Evolutionary conservation across 345 rosid species (phyloP).

Genomic region (Ailanthus altissimus): DNA sequence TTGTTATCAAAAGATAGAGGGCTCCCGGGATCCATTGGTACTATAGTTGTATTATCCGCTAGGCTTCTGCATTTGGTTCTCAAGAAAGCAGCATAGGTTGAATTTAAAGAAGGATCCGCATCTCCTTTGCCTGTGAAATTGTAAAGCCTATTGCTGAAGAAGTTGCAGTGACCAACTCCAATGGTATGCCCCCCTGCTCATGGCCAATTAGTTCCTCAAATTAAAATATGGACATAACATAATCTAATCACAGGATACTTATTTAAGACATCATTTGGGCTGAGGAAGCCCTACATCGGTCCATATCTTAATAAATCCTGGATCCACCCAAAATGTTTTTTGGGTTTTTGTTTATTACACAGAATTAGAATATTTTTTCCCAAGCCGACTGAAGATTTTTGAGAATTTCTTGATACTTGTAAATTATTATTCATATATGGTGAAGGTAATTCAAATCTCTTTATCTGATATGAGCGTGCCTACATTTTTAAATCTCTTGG

Average conservation of each 20-base stretch:
- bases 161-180: slow-evolving; percentile 37
- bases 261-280: background rate
- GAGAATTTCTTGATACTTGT: no score
- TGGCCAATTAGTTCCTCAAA: background rate
- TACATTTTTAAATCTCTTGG: no score
- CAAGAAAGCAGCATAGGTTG: slow-evolving; percentile 31
- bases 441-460: no score
- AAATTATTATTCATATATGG: no score
- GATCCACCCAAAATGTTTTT: background rate
- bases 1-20: slow-evolving; percentile 23
- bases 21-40: slow-evolving; percentile 25
- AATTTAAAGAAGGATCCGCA: slow-evolving; percentile 36
- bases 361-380: no score
- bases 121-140: slow-evolving; percentile 46
- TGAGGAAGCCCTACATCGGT: background rate
- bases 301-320: background rate
- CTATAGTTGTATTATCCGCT: slow-evolving; percentile 17
- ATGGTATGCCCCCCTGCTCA: slow-evolving; percentile 38
- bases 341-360: background rate
- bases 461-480: no score
- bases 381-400: no score
- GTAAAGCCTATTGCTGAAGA: slow-evolving; percentile 41
- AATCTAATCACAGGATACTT: background rate
- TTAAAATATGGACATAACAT: background rate
- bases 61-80: slow-evolving; percentile 27